Evolutionary conservation across 345 rosid species (phyloP).

Genomic region (Hibiscus trionum): DNA sequence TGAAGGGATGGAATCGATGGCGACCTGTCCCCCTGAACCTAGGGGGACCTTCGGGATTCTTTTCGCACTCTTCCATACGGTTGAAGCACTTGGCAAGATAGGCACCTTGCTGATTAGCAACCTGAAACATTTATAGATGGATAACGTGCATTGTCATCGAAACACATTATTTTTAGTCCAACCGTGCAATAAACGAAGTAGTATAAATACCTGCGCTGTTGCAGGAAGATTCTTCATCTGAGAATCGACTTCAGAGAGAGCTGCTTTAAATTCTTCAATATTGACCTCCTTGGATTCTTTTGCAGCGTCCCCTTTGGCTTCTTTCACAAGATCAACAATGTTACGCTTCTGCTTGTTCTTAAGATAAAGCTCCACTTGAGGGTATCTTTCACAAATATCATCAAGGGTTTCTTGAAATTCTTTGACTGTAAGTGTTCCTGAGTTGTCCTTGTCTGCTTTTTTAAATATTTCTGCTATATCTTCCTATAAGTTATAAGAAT

Average conservation of each 20-base stretch:
- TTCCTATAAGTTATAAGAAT: constrained; percentile 31
- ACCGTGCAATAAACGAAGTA: not conserved
- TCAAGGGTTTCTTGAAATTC: constrained; percentile 76
- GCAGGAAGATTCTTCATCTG: constrained; percentile 82
- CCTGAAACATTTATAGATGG: constrained; percentile 35
- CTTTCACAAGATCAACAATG: constrained; percentile 63
- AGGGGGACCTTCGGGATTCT: constrained; percentile 85
- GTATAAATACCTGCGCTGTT: constrained; percentile 72
- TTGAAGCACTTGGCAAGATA: constrained; percentile 87
- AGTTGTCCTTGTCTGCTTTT: constrained; percentile 79
- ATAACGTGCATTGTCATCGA: not conserved
- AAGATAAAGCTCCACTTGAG: constrained; percentile 81
- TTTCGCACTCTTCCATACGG: constrained; percentile 41
- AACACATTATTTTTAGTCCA: not conserved
- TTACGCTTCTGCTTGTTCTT: constrained; percentile 63
- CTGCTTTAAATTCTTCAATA: constrained; percentile 78
- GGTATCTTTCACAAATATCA: constrained; percentile 70
- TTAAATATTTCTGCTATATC: constrained; percentile 61
- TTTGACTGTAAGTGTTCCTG: constrained; percentile 58
- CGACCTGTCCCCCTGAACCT: constrained; percentile 45
- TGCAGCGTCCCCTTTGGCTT: constrained; percentile 46
- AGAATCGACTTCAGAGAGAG: constrained; percentile 60
- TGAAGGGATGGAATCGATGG: constrained; percentile 72
- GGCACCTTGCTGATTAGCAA: constrained; percentile 88
- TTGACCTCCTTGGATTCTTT: constrained; percentile 59